Conservation (phyloP, 1,284 basidiomycete genomes). For the Amylostereum areolatum region DNA sequence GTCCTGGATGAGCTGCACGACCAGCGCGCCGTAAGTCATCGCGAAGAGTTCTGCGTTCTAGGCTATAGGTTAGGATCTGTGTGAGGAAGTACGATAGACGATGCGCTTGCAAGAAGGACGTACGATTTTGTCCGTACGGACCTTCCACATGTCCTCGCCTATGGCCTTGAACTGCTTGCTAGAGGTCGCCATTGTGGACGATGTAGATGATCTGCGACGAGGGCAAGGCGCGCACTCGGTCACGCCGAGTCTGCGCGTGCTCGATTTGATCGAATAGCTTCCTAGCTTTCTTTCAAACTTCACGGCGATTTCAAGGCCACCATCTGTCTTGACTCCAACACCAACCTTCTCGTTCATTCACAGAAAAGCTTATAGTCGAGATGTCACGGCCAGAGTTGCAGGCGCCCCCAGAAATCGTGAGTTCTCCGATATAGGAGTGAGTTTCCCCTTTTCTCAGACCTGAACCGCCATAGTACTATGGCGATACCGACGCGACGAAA, state of each 20-base stretch:
- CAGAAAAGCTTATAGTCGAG: too few species aligned
- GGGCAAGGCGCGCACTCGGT: not conserved
- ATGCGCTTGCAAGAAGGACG: too few species aligned
- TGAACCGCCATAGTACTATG: conserved; percentile 75
- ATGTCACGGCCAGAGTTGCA: conserved; percentile 97
- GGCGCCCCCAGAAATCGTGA: conserved; percentile 94
- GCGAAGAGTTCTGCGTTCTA: conserved; percentile 98
- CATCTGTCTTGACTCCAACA: too few species aligned
- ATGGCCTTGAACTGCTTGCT: conserved; percentile 79
- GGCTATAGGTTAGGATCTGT: conserved; percentile 19
- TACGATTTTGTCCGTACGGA: conserved; percentile 85
- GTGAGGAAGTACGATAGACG: too few species aligned
- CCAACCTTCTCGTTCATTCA: not conserved
- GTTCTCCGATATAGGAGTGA: too few species aligned
- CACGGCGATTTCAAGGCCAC: too few species aligned
- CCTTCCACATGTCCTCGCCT: conserved; percentile 90
- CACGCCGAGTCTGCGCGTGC: too few species aligned
- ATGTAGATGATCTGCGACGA: not conserved
- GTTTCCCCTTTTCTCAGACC: conserved; percentile 6
- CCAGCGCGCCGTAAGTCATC: conserved; percentile 94
- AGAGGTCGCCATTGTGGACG: conserved; percentile 51
- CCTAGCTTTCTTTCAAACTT: not conserved
- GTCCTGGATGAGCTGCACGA: conserved; percentile 98
- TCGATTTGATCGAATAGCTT: not conserved
- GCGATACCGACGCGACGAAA: conserved; percentile 91